Conservation (phyloP, 805 yeast genomes). For the Saccharomycopsis fodiens region DNA sequence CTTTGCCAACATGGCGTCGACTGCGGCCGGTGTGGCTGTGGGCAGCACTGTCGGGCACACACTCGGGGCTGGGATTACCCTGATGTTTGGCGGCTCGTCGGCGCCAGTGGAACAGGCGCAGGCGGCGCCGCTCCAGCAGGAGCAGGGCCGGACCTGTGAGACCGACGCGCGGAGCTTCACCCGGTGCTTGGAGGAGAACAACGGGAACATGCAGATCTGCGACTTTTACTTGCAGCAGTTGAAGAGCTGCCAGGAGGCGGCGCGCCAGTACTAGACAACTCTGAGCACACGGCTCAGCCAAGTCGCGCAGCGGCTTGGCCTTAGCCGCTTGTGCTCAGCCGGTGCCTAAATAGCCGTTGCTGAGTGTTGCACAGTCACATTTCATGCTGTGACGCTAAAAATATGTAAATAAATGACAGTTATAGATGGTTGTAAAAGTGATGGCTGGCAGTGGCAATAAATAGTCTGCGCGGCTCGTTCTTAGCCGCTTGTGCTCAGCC, state of each 20-base stretch:
- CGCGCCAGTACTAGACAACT: conserved; percentile 67
- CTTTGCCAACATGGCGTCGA: conserved; percentile 95
- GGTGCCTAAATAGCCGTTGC: too few relatives aligned
- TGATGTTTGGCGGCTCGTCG: conserved; percentile 79
- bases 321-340: too few relatives aligned
- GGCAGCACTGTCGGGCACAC: conserved; percentile 98
- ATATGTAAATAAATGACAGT: too few relatives aligned
- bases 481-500: too few relatives aligned
- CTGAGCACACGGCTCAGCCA: too few relatives aligned
- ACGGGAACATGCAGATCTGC: conserved; percentile 95
- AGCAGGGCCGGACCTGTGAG: conserved; percentile 63
- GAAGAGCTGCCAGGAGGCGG: conserved; percentile 94
- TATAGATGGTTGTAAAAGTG: too few relatives aligned
- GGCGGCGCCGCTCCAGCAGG: conserved; percentile 29
- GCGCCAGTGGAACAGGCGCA: conserved; percentile 38
- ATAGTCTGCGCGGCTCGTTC: too few relatives aligned
- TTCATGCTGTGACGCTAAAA: too few relatives aligned
- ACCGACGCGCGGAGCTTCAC: conserved; percentile 92
- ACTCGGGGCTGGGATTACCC: conserved; percentile 86
- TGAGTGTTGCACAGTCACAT: too few relatives aligned
- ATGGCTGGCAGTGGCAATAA: too few relatives aligned
- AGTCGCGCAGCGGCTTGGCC: too few relatives aligned
- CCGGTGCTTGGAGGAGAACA: conserved; percentile 87
- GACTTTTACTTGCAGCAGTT: conserved; percentile 95
- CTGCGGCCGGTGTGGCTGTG: conserved; percentile 99